phyloP scores from a whole-genome alignment of 2,329 filamentous ascomycete species.

The Venturia aucupariae region DNA sequence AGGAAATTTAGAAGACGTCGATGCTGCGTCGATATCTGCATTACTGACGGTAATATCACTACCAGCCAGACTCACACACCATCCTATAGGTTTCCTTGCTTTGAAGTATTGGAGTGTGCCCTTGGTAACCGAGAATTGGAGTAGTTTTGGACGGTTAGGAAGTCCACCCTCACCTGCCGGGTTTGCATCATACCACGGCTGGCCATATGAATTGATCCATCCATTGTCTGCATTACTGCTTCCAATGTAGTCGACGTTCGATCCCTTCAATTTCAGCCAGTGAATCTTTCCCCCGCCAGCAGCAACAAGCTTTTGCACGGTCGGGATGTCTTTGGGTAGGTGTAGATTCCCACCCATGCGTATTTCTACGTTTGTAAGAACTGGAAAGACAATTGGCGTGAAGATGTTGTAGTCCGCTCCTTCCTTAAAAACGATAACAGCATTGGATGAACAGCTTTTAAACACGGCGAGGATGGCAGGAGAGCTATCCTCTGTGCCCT shows the following conservation, averaged over 20 bases:
- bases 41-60: constrained; percentile 33
- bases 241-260: constrained; percentile 26
- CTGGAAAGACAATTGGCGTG: constrained; percentile 30
- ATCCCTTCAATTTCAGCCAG: constrained; percentile 32
- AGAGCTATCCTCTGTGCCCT: constrained; percentile 32
- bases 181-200: constrained; percentile 39
- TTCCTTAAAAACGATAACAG: constrained; percentile 30
- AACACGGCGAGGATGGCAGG: constrained; percentile 31
- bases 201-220: constrained; percentile 39
- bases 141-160: constrained; percentile 32
- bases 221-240: constrained; percentile 20
- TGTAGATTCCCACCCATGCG: constrained; percentile 36
- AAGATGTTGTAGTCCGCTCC: constrained; percentile 37
- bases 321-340: constrained; percentile 32
- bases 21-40: constrained; percentile 33
- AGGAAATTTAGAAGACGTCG: constrained; percentile 27
- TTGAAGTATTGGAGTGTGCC: constrained; percentile 33
- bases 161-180: constrained; percentile 28
- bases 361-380: constrained; percentile 35
- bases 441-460: constrained; percentile 27
- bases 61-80: constrained; percentile 33
- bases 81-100: constrained; percentile 36
- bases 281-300: constrained; percentile 22
- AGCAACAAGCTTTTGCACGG: constrained; percentile 29
- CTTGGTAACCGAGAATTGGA: constrained; percentile 30